Evolutionary conservation across 768 basidiomycete species (phyloP).

Genomic region (Termitomyces sp.): DNA sequence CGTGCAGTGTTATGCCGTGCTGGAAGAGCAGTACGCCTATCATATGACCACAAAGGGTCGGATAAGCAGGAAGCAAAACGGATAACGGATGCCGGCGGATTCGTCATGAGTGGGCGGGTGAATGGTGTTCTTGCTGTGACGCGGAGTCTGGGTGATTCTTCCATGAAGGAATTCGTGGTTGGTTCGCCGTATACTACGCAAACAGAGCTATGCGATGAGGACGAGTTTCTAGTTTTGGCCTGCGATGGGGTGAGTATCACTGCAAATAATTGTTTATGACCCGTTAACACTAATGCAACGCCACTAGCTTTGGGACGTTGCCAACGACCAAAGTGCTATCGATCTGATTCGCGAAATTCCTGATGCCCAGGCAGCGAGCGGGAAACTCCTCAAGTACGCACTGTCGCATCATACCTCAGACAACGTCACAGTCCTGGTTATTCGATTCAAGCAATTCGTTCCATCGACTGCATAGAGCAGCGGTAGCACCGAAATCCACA

Average conservation of each 20-base stretch:
- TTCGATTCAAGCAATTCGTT: slow-evolving; percentile 65
- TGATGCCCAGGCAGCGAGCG: slow-evolving; percentile 83
- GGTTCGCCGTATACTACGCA: slow-evolving; percentile 99
- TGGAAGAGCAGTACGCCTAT: slow-evolving; percentile 88
- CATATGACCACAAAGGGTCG: slow-evolving; percentile 98
- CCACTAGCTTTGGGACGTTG: slow-evolving; percentile 91
- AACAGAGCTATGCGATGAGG: slow-evolving; percentile 84
- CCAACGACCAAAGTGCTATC: slow-evolving; percentile 85
- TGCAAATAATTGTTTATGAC: not conserved
- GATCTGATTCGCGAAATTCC: slow-evolving; percentile 70
- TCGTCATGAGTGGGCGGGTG: slow-evolving; percentile 97
- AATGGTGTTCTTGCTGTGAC: slow-evolving; percentile 98
- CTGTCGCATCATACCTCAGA: slow-evolving; percentile 88
- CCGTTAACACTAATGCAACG: slow-evolving; percentile 8
- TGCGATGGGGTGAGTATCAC: slow-evolving; percentile 86
- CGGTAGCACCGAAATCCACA: not conserved
- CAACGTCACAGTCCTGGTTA: slow-evolving; percentile 89
- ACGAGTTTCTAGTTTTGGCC: slow-evolving; percentile 93
- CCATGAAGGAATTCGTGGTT: slow-evolving; percentile 99
- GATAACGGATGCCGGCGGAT: slow-evolving; percentile 96
- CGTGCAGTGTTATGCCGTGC: slow-evolving; percentile 88
- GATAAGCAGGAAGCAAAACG: slow-evolving; percentile 97
- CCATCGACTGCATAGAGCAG: slow-evolving; percentile 16
- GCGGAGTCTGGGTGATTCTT: slow-evolving; percentile 90
- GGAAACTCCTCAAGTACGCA: slow-evolving; percentile 76